phyloP scores from a whole-genome alignment of 2,329 filamentous ascomycete genomes.

The Fusarium avenaceum region DNA sequence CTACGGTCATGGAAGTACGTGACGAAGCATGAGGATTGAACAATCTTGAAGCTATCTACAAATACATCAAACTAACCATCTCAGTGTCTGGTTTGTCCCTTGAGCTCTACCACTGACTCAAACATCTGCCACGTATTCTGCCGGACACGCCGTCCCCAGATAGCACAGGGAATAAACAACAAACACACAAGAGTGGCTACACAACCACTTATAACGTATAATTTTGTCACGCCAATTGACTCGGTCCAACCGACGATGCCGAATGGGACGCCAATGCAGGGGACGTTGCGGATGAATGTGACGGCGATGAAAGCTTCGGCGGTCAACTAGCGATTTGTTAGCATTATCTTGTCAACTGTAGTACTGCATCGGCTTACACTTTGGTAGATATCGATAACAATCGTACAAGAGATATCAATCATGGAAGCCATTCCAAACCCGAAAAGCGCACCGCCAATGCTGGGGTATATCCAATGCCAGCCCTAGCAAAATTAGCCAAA shows the following conservation, averaged over 20 bases:
- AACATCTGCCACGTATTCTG: slow-evolving; percentile 28
- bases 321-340: slow-evolving; percentile 15
- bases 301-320: slow-evolving; percentile 51
- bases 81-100: slow-evolving; percentile 6
- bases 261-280: slow-evolving; percentile 50
- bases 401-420: slow-evolving; percentile 53
- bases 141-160: slow-evolving; percentile 45
- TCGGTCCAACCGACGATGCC: slow-evolving; percentile 50
- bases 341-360: fast-evolving
- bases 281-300: slow-evolving; percentile 51
- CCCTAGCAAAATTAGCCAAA: slow-evolving; percentile 47
- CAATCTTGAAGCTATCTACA: too few species aligned
- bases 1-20: too few species aligned
- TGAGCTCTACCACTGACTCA: background rate
- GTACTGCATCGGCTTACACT: slow-evolving; percentile 1
- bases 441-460: slow-evolving; percentile 54
- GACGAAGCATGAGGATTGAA: too few species aligned
- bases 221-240: slow-evolving; percentile 48
- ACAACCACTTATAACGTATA: slow-evolving; percentile 48
- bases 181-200: slow-evolving; percentile 43
- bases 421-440: slow-evolving; percentile 56
- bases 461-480: slow-evolving; percentile 59
- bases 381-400: slow-evolving; percentile 55
- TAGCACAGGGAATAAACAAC: slow-evolving; percentile 47
- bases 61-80: too few species aligned